Conservation (phyloP, 371 early-diverging fungal species). For the Syncephalastrum contaminatum region DNA sequence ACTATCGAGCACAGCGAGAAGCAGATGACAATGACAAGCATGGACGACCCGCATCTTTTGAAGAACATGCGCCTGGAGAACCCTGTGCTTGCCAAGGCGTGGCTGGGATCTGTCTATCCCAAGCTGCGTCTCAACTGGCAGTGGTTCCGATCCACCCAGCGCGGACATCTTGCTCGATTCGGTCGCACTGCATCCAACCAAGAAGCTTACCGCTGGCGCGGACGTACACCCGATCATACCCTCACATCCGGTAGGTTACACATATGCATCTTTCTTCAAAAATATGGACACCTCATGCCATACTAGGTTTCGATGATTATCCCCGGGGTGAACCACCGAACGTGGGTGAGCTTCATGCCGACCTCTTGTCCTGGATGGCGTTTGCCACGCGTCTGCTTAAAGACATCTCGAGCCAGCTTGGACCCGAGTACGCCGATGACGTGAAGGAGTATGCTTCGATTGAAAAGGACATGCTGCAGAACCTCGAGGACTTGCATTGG, state of each 20-base stretch:
- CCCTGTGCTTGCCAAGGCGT: conserved; percentile 47
- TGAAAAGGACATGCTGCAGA: conserved; percentile 38
- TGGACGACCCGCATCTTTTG: conserved; percentile 40
- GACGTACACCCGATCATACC: conserved; percentile 81
- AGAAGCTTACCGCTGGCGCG: conserved; percentile 92
- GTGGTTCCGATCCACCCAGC: conserved; percentile 84
- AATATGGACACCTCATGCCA: neutral
- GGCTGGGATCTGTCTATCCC: conserved; percentile 65
- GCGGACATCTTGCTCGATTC: conserved; percentile 63
- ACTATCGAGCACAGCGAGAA: conserved; percentile 4
- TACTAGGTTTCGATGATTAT: conserved; percentile 89
- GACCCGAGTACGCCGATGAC: conserved; percentile 48
- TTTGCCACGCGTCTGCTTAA: conserved; percentile 73
- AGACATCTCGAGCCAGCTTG: conserved; percentile 64
- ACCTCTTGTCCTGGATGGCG: conserved; percentile 89
- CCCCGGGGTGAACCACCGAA: conserved; percentile 80
- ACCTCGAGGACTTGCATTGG: conserved; percentile 75
- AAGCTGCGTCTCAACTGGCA: conserved; percentile 70
- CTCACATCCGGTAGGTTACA: conserved; percentile 76
- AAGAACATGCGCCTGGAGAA: conserved; percentile 51
- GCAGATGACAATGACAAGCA: conserved; percentile 3
- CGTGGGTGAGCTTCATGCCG: conserved; percentile 86
- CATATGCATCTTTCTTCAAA: neutral
- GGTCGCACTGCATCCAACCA: conserved; percentile 46
- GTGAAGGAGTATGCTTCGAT: conserved; percentile 55